Evolutionary conservation across 139 green algal species (phyloP), one percentile per base, ranked within the genome.

Genomic region (Diplosphaera chodatii): DNA sequence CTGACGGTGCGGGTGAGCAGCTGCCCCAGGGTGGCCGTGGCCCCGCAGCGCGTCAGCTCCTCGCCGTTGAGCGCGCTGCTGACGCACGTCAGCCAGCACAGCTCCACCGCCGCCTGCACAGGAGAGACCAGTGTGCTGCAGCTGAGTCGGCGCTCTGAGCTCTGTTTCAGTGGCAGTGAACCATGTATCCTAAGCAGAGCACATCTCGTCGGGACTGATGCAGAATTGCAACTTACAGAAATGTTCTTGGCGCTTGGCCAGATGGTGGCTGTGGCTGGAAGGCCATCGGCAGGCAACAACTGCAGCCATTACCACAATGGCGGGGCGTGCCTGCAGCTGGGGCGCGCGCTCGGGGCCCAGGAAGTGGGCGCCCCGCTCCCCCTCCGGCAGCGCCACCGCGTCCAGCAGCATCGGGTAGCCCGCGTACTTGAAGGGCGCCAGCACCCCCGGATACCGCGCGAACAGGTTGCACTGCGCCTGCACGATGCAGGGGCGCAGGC

Each of bases 351-450:
- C 65, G 21, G 62, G 40, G 0, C 64, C 82, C 30, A 94, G 71
- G 56, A 93, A 93, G 72, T 84, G 72, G 2, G 32, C 48, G 37
- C 40, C 16, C 32, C 21, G 31, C 29, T 70, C 69, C 13, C 68
- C 65, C 15, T 70, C 37, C 25, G 77, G 83, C 68, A 83, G 40
- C 18, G 71, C 69, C 40, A 83, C 67, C 30, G 82, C 84, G 31
- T 89, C 77, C 74, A 98, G 78, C 75, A 98, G 88, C 81, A 94
- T 77, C 0, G 86, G 84, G 77, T 96, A 98, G 29, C 91, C 93
- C 1, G 92, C 91, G 69, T 98, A 97, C 81, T 97, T 97, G 89
- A 91, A 98, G 4, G 89, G 90, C 66, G 79, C 74, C 32, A 98
- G 86, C 27, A 92, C 82, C 13, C 76, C 71, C 3, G 85, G 69